Percentiles rank a stretch among this genome's conserved stretches.
phyloP scores from a whole-genome alignment of 352 stramenopile species.

The Phytophthora europaea region DNA sequence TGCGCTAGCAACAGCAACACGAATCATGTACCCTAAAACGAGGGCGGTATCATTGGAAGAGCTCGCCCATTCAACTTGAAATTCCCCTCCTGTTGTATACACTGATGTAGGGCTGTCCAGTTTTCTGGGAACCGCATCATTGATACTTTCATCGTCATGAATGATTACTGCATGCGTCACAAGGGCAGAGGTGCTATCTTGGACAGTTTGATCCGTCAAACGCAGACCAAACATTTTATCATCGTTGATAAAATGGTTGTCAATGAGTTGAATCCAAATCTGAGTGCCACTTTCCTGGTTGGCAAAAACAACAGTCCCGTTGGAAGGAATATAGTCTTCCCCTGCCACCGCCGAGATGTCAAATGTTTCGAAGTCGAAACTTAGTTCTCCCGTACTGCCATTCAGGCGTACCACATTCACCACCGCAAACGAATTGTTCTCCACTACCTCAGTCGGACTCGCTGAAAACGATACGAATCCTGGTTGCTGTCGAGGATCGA shows the following conservation, averaged over 20 bases:
- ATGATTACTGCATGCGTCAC: slow-evolving; percentile 47
- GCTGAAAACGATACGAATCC: slow-evolving; percentile 52
- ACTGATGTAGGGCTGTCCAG: slow-evolving; percentile 18
- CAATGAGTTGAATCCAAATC: slow-evolving; percentile 54
- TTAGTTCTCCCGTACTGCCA: slow-evolving; percentile 49
- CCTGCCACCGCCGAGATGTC: slow-evolving; percentile 41
- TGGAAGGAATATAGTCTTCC: slow-evolving; percentile 49
- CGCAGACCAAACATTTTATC: slow-evolving; percentile 53
- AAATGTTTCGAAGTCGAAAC: slow-evolving; percentile 60
- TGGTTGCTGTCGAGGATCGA: slow-evolving; percentile 29
- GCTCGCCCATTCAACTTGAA: slow-evolving; percentile 48
- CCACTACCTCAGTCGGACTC: slow-evolving; percentile 32
- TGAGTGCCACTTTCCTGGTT: slow-evolving; percentile 49
- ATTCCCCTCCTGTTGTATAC: slow-evolving; percentile 55
- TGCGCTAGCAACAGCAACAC: slow-evolving; percentile 22
- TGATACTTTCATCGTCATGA: slow-evolving; percentile 57
- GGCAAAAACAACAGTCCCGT: slow-evolving; percentile 32
- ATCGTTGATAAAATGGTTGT: slow-evolving; percentile 52
- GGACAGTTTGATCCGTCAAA: slow-evolving; percentile 24
- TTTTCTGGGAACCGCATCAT: slow-evolving; percentile 33
- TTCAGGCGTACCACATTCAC: slow-evolving; percentile 64
- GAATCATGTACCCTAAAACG: slow-evolving; percentile 51
- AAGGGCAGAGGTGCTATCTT: slow-evolving; percentile 13
- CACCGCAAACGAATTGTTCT: slow-evolving; percentile 49
- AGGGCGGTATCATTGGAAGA: neutral